A percentile compares a stretch with the other conserved stretches of the same genome.
Conservation (phyloP, 345 rosid genomes). For the Melaleuca quinquenervia region DNA sequence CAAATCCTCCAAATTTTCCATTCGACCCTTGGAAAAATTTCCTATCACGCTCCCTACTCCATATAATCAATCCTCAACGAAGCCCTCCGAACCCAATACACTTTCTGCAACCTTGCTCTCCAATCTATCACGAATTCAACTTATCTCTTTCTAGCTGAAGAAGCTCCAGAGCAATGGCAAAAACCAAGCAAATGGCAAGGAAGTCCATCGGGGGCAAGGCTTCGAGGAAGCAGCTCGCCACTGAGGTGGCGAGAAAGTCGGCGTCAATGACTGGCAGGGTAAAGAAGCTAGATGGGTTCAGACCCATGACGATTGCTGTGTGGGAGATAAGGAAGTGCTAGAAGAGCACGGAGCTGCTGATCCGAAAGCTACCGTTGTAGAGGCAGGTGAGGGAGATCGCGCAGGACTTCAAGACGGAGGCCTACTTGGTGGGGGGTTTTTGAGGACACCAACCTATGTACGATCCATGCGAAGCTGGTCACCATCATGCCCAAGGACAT, state of each 20-base stretch:
- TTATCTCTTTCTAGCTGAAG: not conserved
- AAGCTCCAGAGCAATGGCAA: not conserved
- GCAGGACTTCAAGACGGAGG: constrained; percentile 5
- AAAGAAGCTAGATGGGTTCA: not conserved
- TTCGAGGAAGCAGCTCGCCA: constrained; percentile 3
- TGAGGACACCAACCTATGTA: constrained; percentile 1
- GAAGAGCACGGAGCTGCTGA: constrained; percentile 5
- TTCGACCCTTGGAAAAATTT: no score
- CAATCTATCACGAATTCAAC: not conserved
- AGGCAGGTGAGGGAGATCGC: constrained; percentile 2
- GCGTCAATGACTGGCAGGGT: not conserved
- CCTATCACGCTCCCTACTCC: no score
- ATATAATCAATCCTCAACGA: no score
- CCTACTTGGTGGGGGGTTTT: not conserved
- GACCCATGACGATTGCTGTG: not conserved
- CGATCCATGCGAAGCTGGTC: constrained; percentile 1
- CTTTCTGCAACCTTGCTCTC: not conserved
- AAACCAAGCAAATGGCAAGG: constrained; percentile 1
- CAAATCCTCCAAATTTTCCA: no score
- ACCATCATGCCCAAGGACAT: constrained; percentile 5
- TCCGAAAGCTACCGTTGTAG: constrained; percentile 2
- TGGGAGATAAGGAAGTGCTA: constrained; percentile 1
- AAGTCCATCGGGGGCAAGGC: constrained; percentile 3
- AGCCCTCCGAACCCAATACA: not conserved
- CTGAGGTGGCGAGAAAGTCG: constrained; percentile 2